phyloP scores from a whole-genome alignment of 2,329 filamentous ascomycete genomes.

The Penicillium sp. region DNA sequence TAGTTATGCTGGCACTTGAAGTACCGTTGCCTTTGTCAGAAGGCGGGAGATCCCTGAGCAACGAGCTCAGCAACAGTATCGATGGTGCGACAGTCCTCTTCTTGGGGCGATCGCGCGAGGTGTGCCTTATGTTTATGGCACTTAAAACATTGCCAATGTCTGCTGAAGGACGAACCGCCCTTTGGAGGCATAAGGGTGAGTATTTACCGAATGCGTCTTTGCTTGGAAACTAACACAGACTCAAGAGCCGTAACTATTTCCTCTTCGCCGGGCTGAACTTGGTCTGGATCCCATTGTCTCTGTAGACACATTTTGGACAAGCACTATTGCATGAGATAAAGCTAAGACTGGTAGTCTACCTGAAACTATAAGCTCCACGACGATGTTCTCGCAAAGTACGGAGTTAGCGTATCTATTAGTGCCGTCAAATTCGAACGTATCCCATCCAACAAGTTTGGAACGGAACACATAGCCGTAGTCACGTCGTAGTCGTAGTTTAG shows the following conservation, averaged over 20 bases:
- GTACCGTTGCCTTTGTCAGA: constrained; percentile 45
- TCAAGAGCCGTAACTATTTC: constrained; percentile 46
- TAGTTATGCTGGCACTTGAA: constrained; percentile 49
- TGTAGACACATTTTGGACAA: constrained; percentile 13
- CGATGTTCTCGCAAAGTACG: constrained; percentile 24
- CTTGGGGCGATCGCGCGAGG: too few relatives aligned
- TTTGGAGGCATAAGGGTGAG: constrained; percentile 13
- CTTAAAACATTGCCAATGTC: too few relatives aligned
- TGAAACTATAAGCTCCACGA: constrained; percentile 47
- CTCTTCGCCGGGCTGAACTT: constrained; percentile 51
- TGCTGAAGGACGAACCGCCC: too few relatives aligned
- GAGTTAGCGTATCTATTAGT: not conserved
- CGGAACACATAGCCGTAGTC: too few relatives aligned
- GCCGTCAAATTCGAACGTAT: not conserved
- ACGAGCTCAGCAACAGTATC: constrained; percentile 53
- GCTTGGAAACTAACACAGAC: not conserved
- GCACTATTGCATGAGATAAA: constrained; percentile 2
- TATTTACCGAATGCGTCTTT: not conserved
- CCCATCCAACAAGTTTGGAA: too few relatives aligned
- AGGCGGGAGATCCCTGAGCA: constrained; percentile 55
- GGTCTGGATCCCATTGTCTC: constrained; percentile 48
- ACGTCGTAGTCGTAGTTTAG: not conserved
- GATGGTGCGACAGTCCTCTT: too few relatives aligned
- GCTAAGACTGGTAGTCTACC: constrained; percentile 41
- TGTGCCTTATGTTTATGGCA: too few relatives aligned